Percentiles rank a stretch among this genome's conserved stretches.
Conservation (phyloP, 441 rosid genomes). For the Flueggea neowawraea region DNA sequence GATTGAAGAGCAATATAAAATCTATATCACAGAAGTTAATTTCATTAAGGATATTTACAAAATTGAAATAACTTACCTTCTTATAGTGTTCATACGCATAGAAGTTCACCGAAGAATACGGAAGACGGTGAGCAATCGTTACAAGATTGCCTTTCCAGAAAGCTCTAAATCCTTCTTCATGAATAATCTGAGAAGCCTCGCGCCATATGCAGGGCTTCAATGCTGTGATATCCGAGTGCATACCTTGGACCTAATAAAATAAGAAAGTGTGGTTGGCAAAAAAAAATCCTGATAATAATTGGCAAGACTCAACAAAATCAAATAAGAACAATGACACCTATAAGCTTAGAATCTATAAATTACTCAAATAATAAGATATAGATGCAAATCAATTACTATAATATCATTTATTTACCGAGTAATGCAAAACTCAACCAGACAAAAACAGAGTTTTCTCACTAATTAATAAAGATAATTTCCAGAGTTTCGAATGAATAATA, state of each 20-base stretch:
- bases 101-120: constrained; percentile 78
- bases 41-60: constrained; percentile 3
- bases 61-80: constrained; percentile 35
- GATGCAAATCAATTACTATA: too few relatives aligned
- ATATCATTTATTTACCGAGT: too few relatives aligned
- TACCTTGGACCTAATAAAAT: constrained; percentile 79
- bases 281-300: neutral
- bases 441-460: too few relatives aligned
- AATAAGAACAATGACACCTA: neutral
- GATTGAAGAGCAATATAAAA: constrained; percentile 2
- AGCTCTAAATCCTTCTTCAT: constrained; percentile 88
- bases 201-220: constrained; percentile 62
- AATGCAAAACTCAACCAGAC: too few relatives aligned
- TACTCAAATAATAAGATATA: too few relatives aligned
- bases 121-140: constrained; percentile 90
- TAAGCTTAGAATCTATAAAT: neutral
- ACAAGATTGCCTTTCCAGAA: constrained; percentile 97
- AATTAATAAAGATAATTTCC: too few relatives aligned
- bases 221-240: constrained; percentile 68
- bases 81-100: constrained; percentile 80
- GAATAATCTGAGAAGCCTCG: constrained; percentile 68
- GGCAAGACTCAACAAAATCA: neutral
- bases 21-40: neutral
- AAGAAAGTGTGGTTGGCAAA: constrained; percentile 2
- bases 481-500: too few relatives aligned